Evolutionary conservation across 176 grass and related monocot species (phyloP).

Genomic region (Oryza australiensis): DNA sequence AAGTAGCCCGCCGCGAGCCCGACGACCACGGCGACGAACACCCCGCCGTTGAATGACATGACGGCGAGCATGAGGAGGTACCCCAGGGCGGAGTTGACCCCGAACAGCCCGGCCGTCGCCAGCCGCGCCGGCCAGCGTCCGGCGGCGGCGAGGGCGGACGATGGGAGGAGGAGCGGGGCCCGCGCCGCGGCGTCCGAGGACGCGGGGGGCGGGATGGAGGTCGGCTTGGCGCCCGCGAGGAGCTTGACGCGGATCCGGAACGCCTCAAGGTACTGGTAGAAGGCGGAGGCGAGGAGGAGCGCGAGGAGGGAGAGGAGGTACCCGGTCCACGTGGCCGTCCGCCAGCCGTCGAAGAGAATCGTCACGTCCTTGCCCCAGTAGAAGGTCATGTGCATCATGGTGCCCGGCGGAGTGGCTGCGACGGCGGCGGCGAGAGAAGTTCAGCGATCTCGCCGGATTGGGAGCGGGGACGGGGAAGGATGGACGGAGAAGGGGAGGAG

Average conservation of each 20-base stretch:
- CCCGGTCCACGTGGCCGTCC: constrained; percentile 60
- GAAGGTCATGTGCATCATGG: constrained; percentile 99
- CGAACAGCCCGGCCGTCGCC: constrained; percentile 65
- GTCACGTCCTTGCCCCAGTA: constrained; percentile 89
- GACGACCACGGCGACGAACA: constrained; percentile 71
- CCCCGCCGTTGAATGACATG: constrained; percentile 97
- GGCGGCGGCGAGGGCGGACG: neutral
- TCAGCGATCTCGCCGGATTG: neutral
- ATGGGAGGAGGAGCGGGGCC: constrained; percentile 44
- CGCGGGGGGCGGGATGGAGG: constrained; percentile 32
- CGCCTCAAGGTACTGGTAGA: constrained; percentile 98
- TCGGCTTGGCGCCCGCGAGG: constrained; percentile 38
- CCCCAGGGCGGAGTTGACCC: constrained; percentile 77
- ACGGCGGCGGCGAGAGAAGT: neutral
- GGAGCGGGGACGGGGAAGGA: neutral
- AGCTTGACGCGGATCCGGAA: constrained; percentile 74
- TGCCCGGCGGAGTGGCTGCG: neutral
- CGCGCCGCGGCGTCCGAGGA: constrained; percentile 31
- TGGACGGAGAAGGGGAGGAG: neutral
- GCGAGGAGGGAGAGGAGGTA: constrained; percentile 84
- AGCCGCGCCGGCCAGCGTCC: constrained; percentile 25
- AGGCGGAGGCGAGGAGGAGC: constrained; percentile 69
- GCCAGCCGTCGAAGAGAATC: constrained; percentile 93
- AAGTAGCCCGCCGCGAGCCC: constrained; percentile 82
- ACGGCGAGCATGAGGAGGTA: constrained; percentile 97